Evolutionary conservation across 208 protist species (phyloP), one percentile per base, ranked within the genome.

Genomic region (Porcisia hertigi): DNA sequence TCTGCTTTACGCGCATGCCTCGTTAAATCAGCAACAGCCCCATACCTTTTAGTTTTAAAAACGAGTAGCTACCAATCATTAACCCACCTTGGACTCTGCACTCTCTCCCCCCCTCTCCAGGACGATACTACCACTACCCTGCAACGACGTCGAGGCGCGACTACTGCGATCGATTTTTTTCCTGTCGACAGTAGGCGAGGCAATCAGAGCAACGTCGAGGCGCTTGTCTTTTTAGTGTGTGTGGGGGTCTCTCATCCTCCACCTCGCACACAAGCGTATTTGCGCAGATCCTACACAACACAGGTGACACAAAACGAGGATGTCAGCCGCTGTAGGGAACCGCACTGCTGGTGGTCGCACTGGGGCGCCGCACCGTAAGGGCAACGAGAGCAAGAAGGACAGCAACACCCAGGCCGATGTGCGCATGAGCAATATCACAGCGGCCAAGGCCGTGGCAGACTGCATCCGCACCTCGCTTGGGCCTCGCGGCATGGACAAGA

Each of bases 401-500:
- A 92, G 57, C 67, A 93, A 97, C 86, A 98, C 96, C 76, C 92
- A 97, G 80, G 93, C 90, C 36, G 96, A 98, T 92, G 93, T 98
- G 25, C 91, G 97, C 69, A 85, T 97, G 36, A 94, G 90, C 78
- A 99, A 99, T 86, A 98, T 98, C 73, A 87, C 92, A 20, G 92
- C 97, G 3, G 97, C 97, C 30, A 98, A 95, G 87, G 92, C 95
- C 43, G 98, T 99, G 8, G 95, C 99, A 20, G 98, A 99, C 87
- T 96, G 98, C 69, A 95, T 99, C 36, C 92, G 98, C 75, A 99
- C 99, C 39, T 98, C 92, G 25, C 93, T 99, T 16, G 99, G 99
- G 34, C 99, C 99, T n/a, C 89, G 97, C 25, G 99, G 99, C 62
- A 99, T 99, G 98, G 99, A 99, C 79, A 99, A 97, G 76, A 95